Percentiles rank a stretch among this genome's conserved stretches.
Conservation (phyloP, 2,329 filamentous ascomycete species). For the Mycosphaerella arachidis region DNA sequence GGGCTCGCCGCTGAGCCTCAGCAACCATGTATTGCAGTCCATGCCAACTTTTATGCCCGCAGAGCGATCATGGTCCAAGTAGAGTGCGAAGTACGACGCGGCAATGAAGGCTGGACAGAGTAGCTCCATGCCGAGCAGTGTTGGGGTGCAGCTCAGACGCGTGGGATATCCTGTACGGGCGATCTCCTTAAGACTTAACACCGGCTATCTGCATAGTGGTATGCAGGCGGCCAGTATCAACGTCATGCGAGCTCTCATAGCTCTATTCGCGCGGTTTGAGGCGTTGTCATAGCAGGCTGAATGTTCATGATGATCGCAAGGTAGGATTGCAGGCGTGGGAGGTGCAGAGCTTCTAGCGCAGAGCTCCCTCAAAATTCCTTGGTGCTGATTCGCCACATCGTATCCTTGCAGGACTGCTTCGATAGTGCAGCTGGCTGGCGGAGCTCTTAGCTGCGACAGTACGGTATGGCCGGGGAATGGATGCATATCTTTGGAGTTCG, state of each 20-base stretch:
- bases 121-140: slow-evolving; percentile 18
- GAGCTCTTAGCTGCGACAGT: slow-evolving; percentile 15
- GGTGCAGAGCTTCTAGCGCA: slow-evolving; percentile 7
- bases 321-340: slow-evolving; percentile 12
- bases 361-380: slow-evolving; percentile 5
- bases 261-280: slow-evolving; percentile 4
- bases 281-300: slow-evolving; percentile 3
- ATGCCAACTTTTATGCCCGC: slow-evolving; percentile 2
- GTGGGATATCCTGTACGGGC: slow-evolving; percentile 17
- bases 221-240: slow-evolving; percentile 15
- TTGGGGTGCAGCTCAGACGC: slow-evolving; percentile 12
- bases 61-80: slow-evolving; percentile 1
- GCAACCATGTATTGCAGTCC: slow-evolving; percentile 4
- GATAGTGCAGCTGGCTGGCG: slow-evolving; percentile 10
- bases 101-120: slow-evolving; percentile 7
- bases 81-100: slow-evolving; percentile 10
- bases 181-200: slow-evolving; percentile 10
- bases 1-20: slow-evolving; percentile 9
- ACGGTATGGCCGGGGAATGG: slow-evolving; percentile 8
- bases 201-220: slow-evolving; percentile 16
- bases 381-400: slow-evolving; percentile 15
- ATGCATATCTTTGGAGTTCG: slow-evolving; percentile 5
- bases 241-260: slow-evolving; percentile 10
- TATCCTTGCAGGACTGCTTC: slow-evolving; percentile 15
- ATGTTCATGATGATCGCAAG: neutral